Base-by-base conservation (phyloP, 2,329 filamentous ascomycete species). In the Xylariales sp. region DNA sequence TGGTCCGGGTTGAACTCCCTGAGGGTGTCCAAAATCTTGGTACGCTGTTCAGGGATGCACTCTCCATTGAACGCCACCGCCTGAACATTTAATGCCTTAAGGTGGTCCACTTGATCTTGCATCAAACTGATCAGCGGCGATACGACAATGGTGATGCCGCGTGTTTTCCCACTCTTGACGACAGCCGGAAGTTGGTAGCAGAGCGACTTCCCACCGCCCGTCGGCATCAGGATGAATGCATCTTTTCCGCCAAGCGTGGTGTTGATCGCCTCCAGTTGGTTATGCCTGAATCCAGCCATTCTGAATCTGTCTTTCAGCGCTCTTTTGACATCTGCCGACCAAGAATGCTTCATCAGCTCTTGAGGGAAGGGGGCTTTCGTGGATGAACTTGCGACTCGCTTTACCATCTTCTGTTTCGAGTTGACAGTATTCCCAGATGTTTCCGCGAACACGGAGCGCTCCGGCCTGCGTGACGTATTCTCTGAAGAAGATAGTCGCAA, bases 201-300 rank as follows among this genome's bases (percentile, higher is more conserved):
- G 2, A 98, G 72, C 1, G 91, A 97, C 60, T 98, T 98, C 31
- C 93, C 93, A 46, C 93, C 93, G 40, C 93, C 93, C 0, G 93
- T 98, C 3, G 94, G 93, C 93, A 98, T 98, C 28, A 98, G 71
- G 12, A 98, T 86, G 59, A 98, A 98, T 0, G 86, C 84, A 63
- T 98, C 91, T 49, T 91, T 82, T 3, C 91, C 93, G 21, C 70
- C 73, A 33, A 98, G 69, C 0, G 93, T 97, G 1, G 90, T 85
- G 61, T 98, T 97, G 61, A 98, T 96, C 11, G 93, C 90, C 62
- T 97, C 88, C 2, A 97, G 73, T 58, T 98, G 93, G 57, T 96
- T 93, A 40, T 84, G 80, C 21, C 94, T 82, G 57, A 98, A 98
- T 0, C 88, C 88, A 40, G 78, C 80, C 60, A 98, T 82, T 48